A percentile compares a stretch with the other conserved stretches of the same genome.
These are phyloP conservation scores for Atkinsonella texensis DNA, from an alignment of 2,329 filamentous ascomycete species.

Conservation along the genomic window DNA sequence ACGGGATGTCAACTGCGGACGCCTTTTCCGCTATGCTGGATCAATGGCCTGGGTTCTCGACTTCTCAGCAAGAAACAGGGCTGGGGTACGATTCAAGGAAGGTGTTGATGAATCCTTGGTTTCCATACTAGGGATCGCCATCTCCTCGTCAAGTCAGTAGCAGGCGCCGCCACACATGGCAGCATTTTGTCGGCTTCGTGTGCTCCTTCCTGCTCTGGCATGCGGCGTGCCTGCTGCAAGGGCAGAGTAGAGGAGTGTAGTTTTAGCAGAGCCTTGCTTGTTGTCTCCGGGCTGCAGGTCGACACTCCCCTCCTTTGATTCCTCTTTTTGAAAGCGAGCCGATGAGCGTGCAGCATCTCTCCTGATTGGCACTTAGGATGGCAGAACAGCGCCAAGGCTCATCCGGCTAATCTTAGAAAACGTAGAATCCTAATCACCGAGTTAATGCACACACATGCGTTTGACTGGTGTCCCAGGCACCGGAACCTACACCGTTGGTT, in stretches of 20 bases:
- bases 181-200: background rate
- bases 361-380: too few relatives aligned
- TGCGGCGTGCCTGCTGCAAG: too few relatives aligned
- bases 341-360: background rate
- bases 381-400: too few relatives aligned
- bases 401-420: too few relatives aligned
- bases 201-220: background rate
- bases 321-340: background rate
- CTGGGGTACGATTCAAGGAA: too few relatives aligned
- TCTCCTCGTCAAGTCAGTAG: background rate
- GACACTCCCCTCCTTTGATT: background rate
- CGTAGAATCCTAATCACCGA: too few relatives aligned
- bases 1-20: background rate
- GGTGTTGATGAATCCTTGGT: too few relatives aligned
- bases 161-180: slow-evolving; percentile 1
- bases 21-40: slow-evolving; percentile 1
- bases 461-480: background rate
- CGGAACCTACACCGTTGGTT: background rate
- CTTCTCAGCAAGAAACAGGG: too few relatives aligned
- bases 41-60: too few relatives aligned
- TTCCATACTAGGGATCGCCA: background rate
- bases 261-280: background rate
- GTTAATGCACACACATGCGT: too few relatives aligned
- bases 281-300: slow-evolving; percentile 3
- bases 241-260: background rate